phyloP scores from a whole-genome alignment of 176 grass and related monocot genomes.

The Echinochloa phyllopogon region DNA sequence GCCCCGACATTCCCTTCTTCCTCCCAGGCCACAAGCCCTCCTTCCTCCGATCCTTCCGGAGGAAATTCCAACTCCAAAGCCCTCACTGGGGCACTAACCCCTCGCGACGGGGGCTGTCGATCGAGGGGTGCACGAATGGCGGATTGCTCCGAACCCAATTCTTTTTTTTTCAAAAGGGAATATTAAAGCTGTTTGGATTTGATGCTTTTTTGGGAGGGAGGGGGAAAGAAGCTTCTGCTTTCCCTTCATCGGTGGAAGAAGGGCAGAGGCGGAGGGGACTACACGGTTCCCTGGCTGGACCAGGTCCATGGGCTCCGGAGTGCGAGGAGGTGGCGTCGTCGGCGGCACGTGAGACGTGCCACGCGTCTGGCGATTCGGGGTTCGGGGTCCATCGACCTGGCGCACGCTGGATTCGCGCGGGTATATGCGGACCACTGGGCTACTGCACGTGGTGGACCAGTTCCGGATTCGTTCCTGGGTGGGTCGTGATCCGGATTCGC shows the following conservation, averaged over 20 bases:
- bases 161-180: background rate
- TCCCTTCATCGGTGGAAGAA: constrained; percentile 29
- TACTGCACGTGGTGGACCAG: background rate
- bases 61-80: constrained; percentile 22
- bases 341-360: background rate
- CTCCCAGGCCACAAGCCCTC: background rate
- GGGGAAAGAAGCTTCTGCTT: constrained; percentile 54
- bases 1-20: constrained; percentile 52
- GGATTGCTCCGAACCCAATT: constrained; percentile 13
- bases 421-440: background rate
- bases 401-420: background rate
- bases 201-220: constrained; percentile 11
- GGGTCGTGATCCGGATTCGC: background rate
- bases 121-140: constrained; percentile 11
- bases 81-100: background rate
- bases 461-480: background rate
- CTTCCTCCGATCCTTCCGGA: background rate
- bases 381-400: constrained; percentile 3
- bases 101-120: background rate
- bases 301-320: constrained; percentile 16
- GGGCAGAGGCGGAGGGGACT: background rate
- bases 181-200: constrained; percentile 17
- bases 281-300: background rate
- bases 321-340: background rate
- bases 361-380: background rate